Evolutionary conservation across 441 rosid species (phyloP).

Genomic region (Euphorbia celastroides): DNA sequence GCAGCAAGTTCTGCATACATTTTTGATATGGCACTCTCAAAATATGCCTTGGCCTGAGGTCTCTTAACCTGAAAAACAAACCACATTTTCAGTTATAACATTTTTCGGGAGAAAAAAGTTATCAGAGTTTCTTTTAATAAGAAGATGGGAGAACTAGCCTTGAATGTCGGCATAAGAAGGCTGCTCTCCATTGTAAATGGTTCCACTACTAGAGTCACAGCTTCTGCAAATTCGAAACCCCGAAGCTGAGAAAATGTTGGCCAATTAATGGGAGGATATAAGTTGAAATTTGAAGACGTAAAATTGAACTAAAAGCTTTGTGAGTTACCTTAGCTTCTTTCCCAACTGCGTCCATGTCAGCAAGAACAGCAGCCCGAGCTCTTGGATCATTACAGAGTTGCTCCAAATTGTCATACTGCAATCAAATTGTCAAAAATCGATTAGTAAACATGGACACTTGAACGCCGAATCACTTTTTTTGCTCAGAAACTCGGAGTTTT

Average conservation of each 20-base stretch:
- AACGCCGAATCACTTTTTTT: background rate
- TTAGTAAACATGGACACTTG: background rate
- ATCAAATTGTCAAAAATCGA: background rate
- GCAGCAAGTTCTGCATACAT: constrained; percentile 66
- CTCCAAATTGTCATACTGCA: constrained; percentile 53
- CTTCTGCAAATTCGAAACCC: constrained; percentile 94
- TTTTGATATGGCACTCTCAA: constrained; percentile 54
- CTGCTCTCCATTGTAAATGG: constrained; percentile 88
- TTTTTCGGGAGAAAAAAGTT: background rate
- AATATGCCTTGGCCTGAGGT: constrained; percentile 83
- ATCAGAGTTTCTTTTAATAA: no score
- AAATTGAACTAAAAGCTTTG: background rate
- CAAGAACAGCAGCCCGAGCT: constrained; percentile 68
- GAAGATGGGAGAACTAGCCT: constrained; percentile 44
- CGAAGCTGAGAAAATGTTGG: constrained; percentile 53
- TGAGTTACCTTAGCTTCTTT: constrained; percentile 76
- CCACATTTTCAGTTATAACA: background rate
- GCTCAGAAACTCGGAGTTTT: background rate
- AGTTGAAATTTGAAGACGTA: background rate
- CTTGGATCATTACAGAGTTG: constrained; percentile 73
- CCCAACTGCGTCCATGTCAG: constrained; percentile 83
- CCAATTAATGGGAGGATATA: constrained; percentile 1
- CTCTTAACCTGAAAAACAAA: constrained; percentile 71
- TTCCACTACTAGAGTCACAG: constrained; percentile 71
- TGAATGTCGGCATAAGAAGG: constrained; percentile 87